Evolutionary conservation across 805 yeast species (phyloP).

Genomic region (Ogataea haglerorum): DNA sequence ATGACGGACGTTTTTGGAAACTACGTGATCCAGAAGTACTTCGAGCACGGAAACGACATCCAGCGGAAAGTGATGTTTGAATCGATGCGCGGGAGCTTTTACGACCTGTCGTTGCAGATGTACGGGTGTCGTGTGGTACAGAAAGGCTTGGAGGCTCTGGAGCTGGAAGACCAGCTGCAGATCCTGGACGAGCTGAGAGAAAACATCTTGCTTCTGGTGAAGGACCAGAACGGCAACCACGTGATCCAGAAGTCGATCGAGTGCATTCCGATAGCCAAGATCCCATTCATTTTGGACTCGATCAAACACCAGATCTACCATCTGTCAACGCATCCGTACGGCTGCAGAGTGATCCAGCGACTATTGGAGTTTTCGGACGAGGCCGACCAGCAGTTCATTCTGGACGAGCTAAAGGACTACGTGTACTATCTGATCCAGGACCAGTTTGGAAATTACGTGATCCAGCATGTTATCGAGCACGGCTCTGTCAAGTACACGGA

Average conservation of each 20-base stretch:
- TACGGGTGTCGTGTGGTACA: slow-evolving; percentile 98
- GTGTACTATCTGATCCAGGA: slow-evolving; percentile 82
- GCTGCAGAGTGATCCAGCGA: slow-evolving; percentile 95
- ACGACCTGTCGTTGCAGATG: slow-evolving; percentile 83
- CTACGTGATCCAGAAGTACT: slow-evolving; percentile 91
- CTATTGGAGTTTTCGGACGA: slow-evolving; percentile 72
- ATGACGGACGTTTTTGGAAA: slow-evolving; percentile 98
- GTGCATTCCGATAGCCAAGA: slow-evolving; percentile 64
- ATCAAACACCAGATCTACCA: slow-evolving; percentile 72
- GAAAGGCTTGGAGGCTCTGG: slow-evolving; percentile 77
- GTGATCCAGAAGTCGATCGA: slow-evolving; percentile 96
- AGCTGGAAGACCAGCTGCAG: slow-evolving; percentile 57
- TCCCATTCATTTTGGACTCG: slow-evolving; percentile 70
- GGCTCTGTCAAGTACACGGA: slow-evolving; percentile 62
- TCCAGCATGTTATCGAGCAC: slow-evolving; percentile 88
- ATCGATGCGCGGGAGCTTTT: slow-evolving; percentile 70
- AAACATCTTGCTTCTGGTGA: slow-evolving; percentile 64
- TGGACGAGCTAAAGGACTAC: slow-evolving; percentile 68
- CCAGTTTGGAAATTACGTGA: slow-evolving; percentile 96
- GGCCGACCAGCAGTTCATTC: slow-evolving; percentile 62
- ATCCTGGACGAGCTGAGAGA: slow-evolving; percentile 66
- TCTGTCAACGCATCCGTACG: slow-evolving; percentile 92
- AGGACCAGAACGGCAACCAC: slow-evolving; percentile 97
- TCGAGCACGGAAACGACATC: slow-evolving; percentile 72
- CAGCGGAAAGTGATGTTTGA: slow-evolving; percentile 69